Base-by-base conservation (phyloP, 2,329 filamentous ascomycete genomes). In the Coniella vitis region DNA sequence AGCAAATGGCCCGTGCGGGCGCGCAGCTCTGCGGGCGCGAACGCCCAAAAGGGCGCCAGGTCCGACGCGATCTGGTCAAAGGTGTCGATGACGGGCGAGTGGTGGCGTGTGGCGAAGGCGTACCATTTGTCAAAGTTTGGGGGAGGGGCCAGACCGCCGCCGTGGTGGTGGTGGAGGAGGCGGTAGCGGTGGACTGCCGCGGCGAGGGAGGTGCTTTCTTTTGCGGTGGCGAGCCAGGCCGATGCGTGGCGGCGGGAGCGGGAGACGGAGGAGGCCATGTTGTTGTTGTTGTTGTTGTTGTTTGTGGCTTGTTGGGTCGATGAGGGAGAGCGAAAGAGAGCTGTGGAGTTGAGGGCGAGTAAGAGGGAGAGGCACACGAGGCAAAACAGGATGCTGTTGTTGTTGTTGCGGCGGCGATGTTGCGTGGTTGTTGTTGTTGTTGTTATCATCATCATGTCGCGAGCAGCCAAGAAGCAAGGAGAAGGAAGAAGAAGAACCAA, bases 91-190 rank as follows among this genome's bases (percentile, higher is more conserved):
- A 87, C 65, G 49, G 79, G 71, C 1, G 84, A 81, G 3, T 74
- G 72, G 52, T 81, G 61, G 86, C 81, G 56, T 86, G 87, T 22
- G n/a, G 43, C 43, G 14, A 45, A 45, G n/a, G 20, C 21, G 35
- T 45, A 31, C 43, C 90, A 95, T 62, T 86, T 86, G 64, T 95
- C 88, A 60, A 95, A 95, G 56, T 84, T 73, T 1, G 84, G 84
- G 29, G 84, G 84, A n/a, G 84, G 84, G n/a, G n/a, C n/a, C n/a
- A n/a, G n/a, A n/a, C n/a, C 25, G 25, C 5, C 25, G 25, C 5
- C 25, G 25, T 5, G 25, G 5, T 5, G 25, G 25, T 10, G 5
- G 25, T 10, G 25, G 25, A 29, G 5, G 25, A 29, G 25, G 49
- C 84, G 75, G 40, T 74, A 72, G 46, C 73, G 74, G 61, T 87